These are phyloP conservation scores for Myxozyma monticola DNA, from an alignment of 805 yeast genomes.

Conservation along the genomic window DNA sequence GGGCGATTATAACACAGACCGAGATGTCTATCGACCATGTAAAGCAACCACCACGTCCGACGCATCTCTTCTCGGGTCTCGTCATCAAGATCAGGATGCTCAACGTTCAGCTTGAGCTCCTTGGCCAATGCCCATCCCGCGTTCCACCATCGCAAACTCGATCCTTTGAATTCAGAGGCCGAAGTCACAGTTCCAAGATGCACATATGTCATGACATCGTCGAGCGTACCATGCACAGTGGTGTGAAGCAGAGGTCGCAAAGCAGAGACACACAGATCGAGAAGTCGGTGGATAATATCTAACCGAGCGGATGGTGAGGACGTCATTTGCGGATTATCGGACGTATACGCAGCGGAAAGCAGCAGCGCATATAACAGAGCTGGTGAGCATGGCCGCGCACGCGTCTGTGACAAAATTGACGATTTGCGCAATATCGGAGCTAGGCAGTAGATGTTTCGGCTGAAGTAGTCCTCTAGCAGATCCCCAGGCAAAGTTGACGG, in stretches of 20 bases:
- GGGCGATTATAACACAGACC: slow-evolving; percentile 43
- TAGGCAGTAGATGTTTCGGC: slow-evolving; percentile 35
- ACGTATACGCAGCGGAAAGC: slow-evolving; percentile 37
- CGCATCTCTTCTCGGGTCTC: slow-evolving; percentile 44
- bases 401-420: slow-evolving; percentile 29
- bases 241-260: slow-evolving; percentile 32
- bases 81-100: slow-evolving; percentile 30
- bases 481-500: slow-evolving; percentile 33
- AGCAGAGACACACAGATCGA: slow-evolving; percentile 34
- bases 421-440: slow-evolving; percentile 34
- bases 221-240: slow-evolving; percentile 33
- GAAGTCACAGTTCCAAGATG: slow-evolving; percentile 39
- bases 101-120: slow-evolving; percentile 37
- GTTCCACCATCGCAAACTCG: slow-evolving; percentile 39
- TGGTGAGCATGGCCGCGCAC: slow-evolving; percentile 31
- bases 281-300: slow-evolving; percentile 32
- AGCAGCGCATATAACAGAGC: slow-evolving; percentile 35
- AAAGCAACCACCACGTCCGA: slow-evolving; percentile 47
- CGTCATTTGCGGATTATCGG: slow-evolving; percentile 36
- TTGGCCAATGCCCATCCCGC: slow-evolving; percentile 37
- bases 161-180: slow-evolving; percentile 39
- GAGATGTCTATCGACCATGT: slow-evolving; percentile 43
- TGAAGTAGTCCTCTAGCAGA: slow-evolving; percentile 35
- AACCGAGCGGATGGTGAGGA: slow-evolving; percentile 35
- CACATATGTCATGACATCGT: slow-evolving; percentile 37